Conservation (phyloP, 768 basidiomycete species). For the Lyophyllum semitale region DNA sequence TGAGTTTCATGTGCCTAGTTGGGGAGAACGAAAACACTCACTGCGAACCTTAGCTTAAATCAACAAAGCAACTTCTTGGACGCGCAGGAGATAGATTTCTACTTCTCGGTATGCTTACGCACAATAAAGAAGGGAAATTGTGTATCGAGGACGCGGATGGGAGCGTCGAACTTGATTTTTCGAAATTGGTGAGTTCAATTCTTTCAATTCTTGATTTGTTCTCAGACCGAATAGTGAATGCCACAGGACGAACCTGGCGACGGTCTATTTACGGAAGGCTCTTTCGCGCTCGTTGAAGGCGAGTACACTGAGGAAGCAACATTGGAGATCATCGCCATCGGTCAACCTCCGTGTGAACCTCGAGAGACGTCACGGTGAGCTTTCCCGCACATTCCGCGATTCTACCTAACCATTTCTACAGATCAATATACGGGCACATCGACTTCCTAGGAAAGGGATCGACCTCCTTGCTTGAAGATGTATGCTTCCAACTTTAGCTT, state of each 20-base stretch:
- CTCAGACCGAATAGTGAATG: slow-evolving; percentile 17
- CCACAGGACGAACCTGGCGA: slow-evolving; percentile 84
- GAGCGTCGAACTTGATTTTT: slow-evolving; percentile 83
- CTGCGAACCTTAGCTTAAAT: slow-evolving; percentile 64
- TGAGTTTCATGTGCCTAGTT: slow-evolving; percentile 32
- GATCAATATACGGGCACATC: slow-evolving; percentile 93
- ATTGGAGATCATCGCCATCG: slow-evolving; percentile 89
- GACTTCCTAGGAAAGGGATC: slow-evolving; percentile 97
- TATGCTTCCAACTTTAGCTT: slow-evolving; percentile 34
- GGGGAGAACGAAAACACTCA: not conserved
- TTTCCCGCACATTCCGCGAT: not conserved
- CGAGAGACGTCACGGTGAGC: slow-evolving; percentile 78
- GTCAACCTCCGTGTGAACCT: slow-evolving; percentile 95
- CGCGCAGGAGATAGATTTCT: slow-evolving; percentile 88
- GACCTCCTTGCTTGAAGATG: slow-evolving; percentile 89
- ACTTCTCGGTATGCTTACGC: slow-evolving; percentile 88
- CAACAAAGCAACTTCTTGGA: slow-evolving; percentile 94
- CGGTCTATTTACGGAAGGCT: slow-evolving; percentile 95
- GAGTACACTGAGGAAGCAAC: slow-evolving; percentile 93
- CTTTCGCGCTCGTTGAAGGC: slow-evolving; percentile 92
- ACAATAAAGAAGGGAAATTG: slow-evolving; percentile 87
- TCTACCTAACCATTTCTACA: slow-evolving; percentile 28
- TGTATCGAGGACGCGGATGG: slow-evolving; percentile 96
- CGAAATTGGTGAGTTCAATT: slow-evolving; percentile 64
- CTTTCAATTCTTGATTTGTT: slow-evolving; percentile 11